Conservation (phyloP, 192 early-diverging fungal species). For the Coemansia furcata region DNA sequence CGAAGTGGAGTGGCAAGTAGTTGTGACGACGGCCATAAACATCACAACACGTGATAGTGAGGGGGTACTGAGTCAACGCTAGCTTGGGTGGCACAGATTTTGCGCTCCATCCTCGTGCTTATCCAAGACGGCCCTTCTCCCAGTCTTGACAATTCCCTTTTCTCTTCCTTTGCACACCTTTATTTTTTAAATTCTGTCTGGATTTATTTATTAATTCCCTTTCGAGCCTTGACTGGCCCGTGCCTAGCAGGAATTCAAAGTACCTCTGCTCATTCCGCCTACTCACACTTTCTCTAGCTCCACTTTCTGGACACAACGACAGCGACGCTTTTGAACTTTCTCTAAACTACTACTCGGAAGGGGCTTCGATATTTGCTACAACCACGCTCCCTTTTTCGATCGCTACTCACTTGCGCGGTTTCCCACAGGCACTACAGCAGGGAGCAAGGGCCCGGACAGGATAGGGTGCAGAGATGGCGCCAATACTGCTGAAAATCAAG, state of each 20-base stretch:
- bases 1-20: not conserved
- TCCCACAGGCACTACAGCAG: not conserved
- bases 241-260: slow-evolving; percentile 3
- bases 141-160: not conserved
- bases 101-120: not conserved
- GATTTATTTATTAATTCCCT: not conserved
- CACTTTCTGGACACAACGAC: not conserved
- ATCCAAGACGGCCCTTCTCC: not conserved
- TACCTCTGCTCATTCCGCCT: not conserved
- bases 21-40: not conserved
- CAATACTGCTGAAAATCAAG: slow-evolving; percentile 70
- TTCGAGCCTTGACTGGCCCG: not conserved
- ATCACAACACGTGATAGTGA: not conserved
- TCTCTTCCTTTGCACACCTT: not conserved
- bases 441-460: not conserved
- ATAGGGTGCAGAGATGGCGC: slow-evolving; percentile 55
- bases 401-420: not conserved
- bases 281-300: not conserved
- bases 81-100: not conserved
- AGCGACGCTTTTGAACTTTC: not conserved
- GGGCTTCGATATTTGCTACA: not conserved
- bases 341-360: not conserved
- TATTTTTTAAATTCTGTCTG: not conserved
- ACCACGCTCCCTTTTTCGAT: not conserved
- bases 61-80: not conserved